phyloP scores from a whole-genome alignment of 1,139 yeast genomes.

The Candida labiduridarum region DNA sequence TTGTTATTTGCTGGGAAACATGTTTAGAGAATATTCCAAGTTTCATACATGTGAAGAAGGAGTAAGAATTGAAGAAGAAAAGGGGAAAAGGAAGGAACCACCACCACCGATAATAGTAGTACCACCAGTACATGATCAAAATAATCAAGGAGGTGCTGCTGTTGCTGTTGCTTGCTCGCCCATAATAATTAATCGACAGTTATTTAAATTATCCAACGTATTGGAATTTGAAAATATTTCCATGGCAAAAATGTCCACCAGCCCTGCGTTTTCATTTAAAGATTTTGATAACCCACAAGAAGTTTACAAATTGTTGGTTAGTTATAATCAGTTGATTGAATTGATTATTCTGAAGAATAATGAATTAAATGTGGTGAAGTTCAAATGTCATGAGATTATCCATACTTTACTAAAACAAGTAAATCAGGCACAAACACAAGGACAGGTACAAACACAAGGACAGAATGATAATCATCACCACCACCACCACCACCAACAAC shows the following conservation, averaged over 20 bases:
- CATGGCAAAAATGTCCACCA: not conserved
- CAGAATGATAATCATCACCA: too few relatives aligned
- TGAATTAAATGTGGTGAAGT: constrained; percentile 14
- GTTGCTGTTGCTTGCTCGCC: not conserved
- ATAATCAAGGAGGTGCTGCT: not conserved
- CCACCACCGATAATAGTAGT: too few relatives aligned
- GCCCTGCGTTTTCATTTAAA: constrained; percentile 1
- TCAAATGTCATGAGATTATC: constrained; percentile 9
- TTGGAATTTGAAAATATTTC: constrained; percentile 5
- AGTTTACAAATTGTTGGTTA: constrained; percentile 13
- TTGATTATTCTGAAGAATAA: constrained; percentile 12
- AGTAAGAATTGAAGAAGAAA: too few relatives aligned
- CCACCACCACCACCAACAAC: not conserved
- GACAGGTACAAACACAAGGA: not conserved
- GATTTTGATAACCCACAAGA: constrained; percentile 7
- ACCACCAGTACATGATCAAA: not conserved
- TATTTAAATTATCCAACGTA: constrained; percentile 2
- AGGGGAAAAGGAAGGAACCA: too few relatives aligned
- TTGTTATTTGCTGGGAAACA: not conserved
- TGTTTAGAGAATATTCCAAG: not conserved
- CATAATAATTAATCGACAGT: not conserved
- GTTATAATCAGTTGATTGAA: constrained; percentile 13
- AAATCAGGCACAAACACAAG: not conserved
- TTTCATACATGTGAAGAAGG: constrained; percentile 1
- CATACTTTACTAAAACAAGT: not conserved